phyloP scores from a whole-genome alignment of 2,329 filamentous ascomycete species.

The Blastomyces percursus region DNA sequence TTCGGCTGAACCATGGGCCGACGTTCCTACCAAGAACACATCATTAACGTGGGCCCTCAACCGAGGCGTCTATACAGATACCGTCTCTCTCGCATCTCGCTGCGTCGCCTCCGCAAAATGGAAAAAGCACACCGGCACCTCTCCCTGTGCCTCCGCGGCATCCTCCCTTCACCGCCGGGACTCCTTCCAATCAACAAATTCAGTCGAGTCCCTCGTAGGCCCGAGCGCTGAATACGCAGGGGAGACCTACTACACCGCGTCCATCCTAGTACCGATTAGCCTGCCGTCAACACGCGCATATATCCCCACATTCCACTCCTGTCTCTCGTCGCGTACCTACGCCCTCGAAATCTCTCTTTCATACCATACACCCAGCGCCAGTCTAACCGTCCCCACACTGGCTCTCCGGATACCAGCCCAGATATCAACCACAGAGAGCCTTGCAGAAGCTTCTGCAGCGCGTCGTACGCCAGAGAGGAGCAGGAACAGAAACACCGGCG shows the following conservation, averaged over 20 bases:
- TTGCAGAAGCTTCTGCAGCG: conserved; percentile 7
- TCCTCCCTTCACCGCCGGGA: conserved; percentile 21
- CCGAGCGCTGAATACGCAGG: conserved; percentile 36
- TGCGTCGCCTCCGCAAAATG: conserved; percentile 49
- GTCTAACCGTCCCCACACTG: conserved; percentile 31
- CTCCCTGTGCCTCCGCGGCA: conserved; percentile 30
- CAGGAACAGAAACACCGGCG: neutral
- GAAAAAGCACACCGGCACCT: conserved; percentile 38
- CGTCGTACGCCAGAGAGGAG: neutral
- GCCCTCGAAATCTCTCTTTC: conserved; percentile 48
- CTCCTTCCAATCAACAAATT: conserved; percentile 18
- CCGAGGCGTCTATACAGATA: conserved; percentile 44
- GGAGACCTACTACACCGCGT: conserved; percentile 48
- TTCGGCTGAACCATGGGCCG: conserved; percentile 40
- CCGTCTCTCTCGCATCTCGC: conserved; percentile 43
- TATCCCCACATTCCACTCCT: conserved; percentile 59
- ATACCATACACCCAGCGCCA: conserved; percentile 40
- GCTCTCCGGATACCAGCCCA: conserved; percentile 36
- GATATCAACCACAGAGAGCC: conserved; percentile 19
- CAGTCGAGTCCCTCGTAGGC: conserved; percentile 21
- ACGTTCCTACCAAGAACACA: conserved; percentile 37
- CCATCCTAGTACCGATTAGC: conserved; percentile 52
- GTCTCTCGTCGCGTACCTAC: conserved; percentile 55
- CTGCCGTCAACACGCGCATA: conserved; percentile 52
- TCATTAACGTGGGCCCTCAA: conserved; percentile 33